Conservation (phyloP, 2,329 filamentous ascomycete species). For the Verticillium isaacii region DNA sequence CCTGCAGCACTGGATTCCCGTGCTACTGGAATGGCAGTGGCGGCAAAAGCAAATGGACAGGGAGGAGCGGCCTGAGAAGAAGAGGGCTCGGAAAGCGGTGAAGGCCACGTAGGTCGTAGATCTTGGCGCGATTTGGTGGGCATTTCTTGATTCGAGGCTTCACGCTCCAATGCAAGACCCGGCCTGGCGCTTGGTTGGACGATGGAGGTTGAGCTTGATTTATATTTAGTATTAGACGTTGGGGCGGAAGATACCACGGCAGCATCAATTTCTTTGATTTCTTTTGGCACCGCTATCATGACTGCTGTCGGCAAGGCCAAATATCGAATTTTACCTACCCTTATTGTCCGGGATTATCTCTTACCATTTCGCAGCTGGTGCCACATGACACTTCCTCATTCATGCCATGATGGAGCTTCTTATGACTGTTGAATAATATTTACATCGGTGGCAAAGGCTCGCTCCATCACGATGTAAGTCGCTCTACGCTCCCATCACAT, state of each 20-base stretch:
- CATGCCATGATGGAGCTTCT: too few relatives aligned
- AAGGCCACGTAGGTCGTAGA: background rate
- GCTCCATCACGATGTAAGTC: too few relatives aligned
- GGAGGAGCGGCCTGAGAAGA: conserved; percentile 36
- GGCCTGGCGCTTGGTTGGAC: background rate
- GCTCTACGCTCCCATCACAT: too few relatives aligned
- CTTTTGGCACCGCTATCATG: too few relatives aligned
- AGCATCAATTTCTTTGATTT: background rate
- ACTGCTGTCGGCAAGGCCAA: too few relatives aligned
- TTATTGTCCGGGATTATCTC: too few relatives aligned
- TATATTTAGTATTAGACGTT: background rate
- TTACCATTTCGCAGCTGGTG: too few relatives aligned
- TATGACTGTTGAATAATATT: too few relatives aligned
- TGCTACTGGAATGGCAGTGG: conserved; percentile 86
- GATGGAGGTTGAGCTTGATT: background rate
- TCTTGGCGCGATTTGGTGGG: background rate
- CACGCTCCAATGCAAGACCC: background rate
- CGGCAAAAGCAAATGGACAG: conserved; percentile 53
- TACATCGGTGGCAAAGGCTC: too few relatives aligned
- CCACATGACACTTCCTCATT: too few relatives aligned
- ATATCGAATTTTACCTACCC: too few relatives aligned
- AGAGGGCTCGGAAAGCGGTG: conserved; percentile 16
- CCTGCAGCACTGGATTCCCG: conserved; percentile 86
- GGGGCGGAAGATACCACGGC: conserved; percentile 3
- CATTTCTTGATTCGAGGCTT: background rate